Conservation (phyloP, 2,329 filamentous ascomycete genomes). For the Magnaporthales sp. region DNA sequence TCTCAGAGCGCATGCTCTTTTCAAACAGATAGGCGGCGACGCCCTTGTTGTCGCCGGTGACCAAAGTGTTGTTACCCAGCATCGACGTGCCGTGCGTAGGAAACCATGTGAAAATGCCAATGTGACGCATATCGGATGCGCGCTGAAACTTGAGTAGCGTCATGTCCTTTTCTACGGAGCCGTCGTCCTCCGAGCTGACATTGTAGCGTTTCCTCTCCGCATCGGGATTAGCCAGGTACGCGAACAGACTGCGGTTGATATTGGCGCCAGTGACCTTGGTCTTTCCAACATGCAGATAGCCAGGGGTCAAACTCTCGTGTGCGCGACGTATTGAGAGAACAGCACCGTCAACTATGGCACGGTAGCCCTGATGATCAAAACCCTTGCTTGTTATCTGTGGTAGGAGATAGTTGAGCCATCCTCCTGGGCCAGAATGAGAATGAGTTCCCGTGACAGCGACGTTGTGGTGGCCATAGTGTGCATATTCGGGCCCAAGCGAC, state of each 20-base stretch:
- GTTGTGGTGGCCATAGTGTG: slow-evolving; percentile 64
- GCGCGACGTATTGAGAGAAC: slow-evolving; percentile 71
- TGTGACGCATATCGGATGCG: slow-evolving; percentile 60
- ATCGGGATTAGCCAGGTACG: slow-evolving; percentile 75
- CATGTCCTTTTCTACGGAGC: slow-evolving; percentile 60
- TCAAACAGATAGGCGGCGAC: slow-evolving; percentile 81
- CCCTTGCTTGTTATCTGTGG: slow-evolving; percentile 83
- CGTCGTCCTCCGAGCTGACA: slow-evolving; percentile 22
- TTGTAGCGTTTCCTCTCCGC: slow-evolving; percentile 62
- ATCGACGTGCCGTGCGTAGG: slow-evolving; percentile 86
- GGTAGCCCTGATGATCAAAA: slow-evolving; percentile 77
- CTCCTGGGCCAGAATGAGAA: slow-evolving; percentile 81
- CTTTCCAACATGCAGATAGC: slow-evolving; percentile 57
- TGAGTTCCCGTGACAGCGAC: slow-evolving; percentile 88
- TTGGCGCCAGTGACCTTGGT: slow-evolving; percentile 60
- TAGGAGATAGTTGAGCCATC: slow-evolving; percentile 86
- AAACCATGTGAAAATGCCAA: slow-evolving; percentile 84
- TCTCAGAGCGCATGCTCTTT: slow-evolving; percentile 47
- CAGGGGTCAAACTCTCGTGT: slow-evolving; percentile 48
- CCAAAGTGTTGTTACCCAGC: slow-evolving; percentile 80
- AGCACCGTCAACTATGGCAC: slow-evolving; percentile 78
- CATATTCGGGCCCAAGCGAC: slow-evolving; percentile 60
- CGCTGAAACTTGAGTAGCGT: slow-evolving; percentile 69
- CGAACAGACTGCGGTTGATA: slow-evolving; percentile 75
- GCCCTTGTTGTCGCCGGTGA: slow-evolving; percentile 89